A percentile compares a stretch with the other conserved stretches of the same genome.
phyloP scores from a whole-genome alignment of 306 rosid genomes.

The Vicia villosa region DNA sequence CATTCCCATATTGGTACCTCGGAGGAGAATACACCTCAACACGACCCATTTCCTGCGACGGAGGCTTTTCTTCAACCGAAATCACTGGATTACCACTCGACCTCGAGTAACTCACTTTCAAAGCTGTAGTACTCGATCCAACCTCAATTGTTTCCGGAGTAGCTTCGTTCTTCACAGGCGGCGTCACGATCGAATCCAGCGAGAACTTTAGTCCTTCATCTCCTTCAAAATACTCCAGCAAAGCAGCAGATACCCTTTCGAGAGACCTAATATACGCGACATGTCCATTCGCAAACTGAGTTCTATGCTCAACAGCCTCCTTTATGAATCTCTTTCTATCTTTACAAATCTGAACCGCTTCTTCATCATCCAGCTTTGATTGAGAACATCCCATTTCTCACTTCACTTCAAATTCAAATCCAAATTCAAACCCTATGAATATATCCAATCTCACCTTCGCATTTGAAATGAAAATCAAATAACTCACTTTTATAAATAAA shows the following conservation, averaged over 20 bases:
- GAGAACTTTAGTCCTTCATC: conserved; percentile 56
- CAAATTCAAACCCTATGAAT: too few relatives aligned
- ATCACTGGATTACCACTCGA: conserved; percentile 74
- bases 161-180: conserved; percentile 57
- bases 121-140: conserved; percentile 44
- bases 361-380: conserved; percentile 84
- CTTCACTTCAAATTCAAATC: conserved; percentile 31
- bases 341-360: conserved; percentile 88
- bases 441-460: conserved; percentile 53
- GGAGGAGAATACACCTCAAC: conserved; percentile 75
- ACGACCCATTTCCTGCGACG: conserved; percentile 65
- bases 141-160: conserved; percentile 49
- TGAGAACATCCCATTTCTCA: conserved; percentile 90
- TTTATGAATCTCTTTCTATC: conserved; percentile 79
- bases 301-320: conserved; percentile 82
- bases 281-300: conserved; percentile 72
- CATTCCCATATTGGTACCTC: conserved; percentile 55
- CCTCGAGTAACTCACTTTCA: conserved; percentile 69
- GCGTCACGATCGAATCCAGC: conserved; percentile 67
- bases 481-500: conserved; percentile 38
- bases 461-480: conserved; percentile 55
- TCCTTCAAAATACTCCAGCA: conserved; percentile 72
- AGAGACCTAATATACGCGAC: conserved; percentile 72
- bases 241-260: conserved; percentile 78
- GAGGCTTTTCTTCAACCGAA: conserved; percentile 82